A percentile compares a stretch with the other conserved stretches of the same genome.
Evolutionary conservation across 768 basidiomycete species (phyloP).

Genomic region (Plicaturopsis crispa): DNA sequence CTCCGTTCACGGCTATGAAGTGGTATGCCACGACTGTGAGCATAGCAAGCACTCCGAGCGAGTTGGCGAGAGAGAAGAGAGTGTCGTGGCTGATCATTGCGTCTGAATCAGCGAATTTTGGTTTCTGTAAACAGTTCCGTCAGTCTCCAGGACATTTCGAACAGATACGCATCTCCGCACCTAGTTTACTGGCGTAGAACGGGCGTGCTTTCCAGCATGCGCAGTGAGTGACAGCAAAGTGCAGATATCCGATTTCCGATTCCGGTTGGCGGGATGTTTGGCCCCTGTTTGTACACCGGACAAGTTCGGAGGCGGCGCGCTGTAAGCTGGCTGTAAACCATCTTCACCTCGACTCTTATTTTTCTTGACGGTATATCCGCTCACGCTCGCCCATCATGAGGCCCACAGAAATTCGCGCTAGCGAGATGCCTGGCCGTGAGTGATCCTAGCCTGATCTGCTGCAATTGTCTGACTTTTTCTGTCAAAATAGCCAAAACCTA

Average conservation of each 20-base stretch:
- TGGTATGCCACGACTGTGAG: constrained; percentile 85
- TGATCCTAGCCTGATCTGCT: constrained; percentile 11
- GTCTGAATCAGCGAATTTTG: constrained; percentile 2
- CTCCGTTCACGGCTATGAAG: constrained; percentile 80
- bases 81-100: constrained; percentile 78
- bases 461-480: constrained; percentile 2
- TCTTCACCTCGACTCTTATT: background rate
- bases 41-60: constrained; percentile 81
- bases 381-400: constrained; percentile 31
- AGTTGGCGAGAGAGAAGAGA: constrained; percentile 75
- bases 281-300: constrained; percentile 21
- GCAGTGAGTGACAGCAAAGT: background rate
- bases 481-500: constrained; percentile 60
- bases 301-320: constrained; percentile 11
- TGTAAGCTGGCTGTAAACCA: too few relatives aligned
- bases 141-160: background rate
- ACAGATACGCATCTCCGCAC: constrained; percentile 3
- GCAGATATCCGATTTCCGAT: background rate
- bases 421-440: constrained; percentile 84
- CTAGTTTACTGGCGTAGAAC: too few relatives aligned
- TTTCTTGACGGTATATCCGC: constrained; percentile 3
- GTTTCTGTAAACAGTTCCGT: background rate
- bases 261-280: constrained; percentile 18
- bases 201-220: background rate
- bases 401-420: constrained; percentile 40